Conservation (phyloP, 2,329 filamentous ascomycete species). For the Colletotrichum tofieldiae region DNA sequence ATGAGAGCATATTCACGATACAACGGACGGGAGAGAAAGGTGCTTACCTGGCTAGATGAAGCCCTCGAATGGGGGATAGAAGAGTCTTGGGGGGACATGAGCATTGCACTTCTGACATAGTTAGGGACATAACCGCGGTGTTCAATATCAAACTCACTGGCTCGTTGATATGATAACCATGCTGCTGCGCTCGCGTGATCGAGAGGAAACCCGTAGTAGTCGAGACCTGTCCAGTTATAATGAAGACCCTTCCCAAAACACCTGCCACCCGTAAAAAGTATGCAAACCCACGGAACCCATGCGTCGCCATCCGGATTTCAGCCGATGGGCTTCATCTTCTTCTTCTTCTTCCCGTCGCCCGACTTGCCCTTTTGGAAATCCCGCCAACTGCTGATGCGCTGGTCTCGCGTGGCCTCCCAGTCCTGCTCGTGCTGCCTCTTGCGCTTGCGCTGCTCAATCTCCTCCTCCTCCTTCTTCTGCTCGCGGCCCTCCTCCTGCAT, state of each 20-base stretch:
- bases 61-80: constrained; percentile 1
- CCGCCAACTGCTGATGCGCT: constrained; percentile 94
- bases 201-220: constrained; percentile 16
- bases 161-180: constrained; percentile 22
- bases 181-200: constrained; percentile 17
- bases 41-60: constrained; percentile 38
- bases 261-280: constrained; percentile 9
- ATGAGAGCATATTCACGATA: constrained; percentile 34
- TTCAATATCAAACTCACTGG: constrained; percentile 43
- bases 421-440: constrained; percentile 94
- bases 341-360: constrained; percentile 64
- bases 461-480: constrained; percentile 88
- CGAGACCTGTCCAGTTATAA: constrained; percentile 37
- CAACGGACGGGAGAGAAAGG: constrained; percentile 10
- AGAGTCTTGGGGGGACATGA: constrained; percentile 10
- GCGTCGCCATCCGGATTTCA: constrained; percentile 49
- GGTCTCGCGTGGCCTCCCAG: constrained; percentile 94
- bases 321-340: constrained; percentile 78
- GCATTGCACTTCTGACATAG: constrained; percentile 41
- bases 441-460: constrained; percentile 83
- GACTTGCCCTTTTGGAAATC: constrained; percentile 86
- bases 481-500: constrained; percentile 97
- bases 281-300: constrained; percentile 1
- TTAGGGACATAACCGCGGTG: constrained; percentile 42
- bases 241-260: constrained; percentile 17